A percentile compares a stretch with the other conserved stretches of the same genome.
phyloP scores from a whole-genome alignment of 2,329 filamentous ascomycete genomes.

The Fusarium oligoseptatum region DNA sequence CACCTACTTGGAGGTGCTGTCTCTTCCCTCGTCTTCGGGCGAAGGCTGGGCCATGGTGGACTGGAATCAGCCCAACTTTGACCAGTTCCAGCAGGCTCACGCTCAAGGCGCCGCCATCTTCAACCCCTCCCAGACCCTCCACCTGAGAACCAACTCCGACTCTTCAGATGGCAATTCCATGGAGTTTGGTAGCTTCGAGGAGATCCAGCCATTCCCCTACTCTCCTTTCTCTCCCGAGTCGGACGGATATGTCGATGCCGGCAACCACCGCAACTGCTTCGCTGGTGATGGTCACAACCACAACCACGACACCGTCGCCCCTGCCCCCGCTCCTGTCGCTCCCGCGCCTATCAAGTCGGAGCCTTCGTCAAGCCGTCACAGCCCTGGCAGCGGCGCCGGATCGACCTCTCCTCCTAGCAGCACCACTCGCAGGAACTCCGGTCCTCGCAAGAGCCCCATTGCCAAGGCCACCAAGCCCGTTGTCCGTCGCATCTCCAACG shows the following conservation, averaged over 20 bases:
- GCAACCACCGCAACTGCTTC: conserved; percentile 72
- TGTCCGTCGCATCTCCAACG: conserved; percentile 80
- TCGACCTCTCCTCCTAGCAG: conserved; percentile 72
- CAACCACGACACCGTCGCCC: conserved; percentile 72
- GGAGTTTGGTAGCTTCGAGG: conserved; percentile 84
- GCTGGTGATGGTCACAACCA: conserved; percentile 67
- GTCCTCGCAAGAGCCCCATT: conserved; percentile 80
- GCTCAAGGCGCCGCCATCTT: conserved; percentile 78
- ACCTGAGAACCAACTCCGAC: conserved; percentile 88
- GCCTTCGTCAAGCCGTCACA: conserved; percentile 66
- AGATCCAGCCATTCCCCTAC: conserved; percentile 77
- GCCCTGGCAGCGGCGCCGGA: conserved; percentile 72
- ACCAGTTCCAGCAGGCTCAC: conserved; percentile 69
- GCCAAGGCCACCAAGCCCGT: conserved; percentile 86
- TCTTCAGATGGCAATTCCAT: conserved; percentile 80
- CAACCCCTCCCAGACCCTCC: conserved; percentile 91
- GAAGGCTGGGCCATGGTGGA: conserved; percentile 90
- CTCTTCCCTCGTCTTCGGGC: conserved; percentile 83
- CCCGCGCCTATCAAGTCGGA: conserved; percentile 77
- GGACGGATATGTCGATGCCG: conserved; percentile 76
- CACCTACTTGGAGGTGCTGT: conserved; percentile 85
- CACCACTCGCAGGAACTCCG: conserved; percentile 73
- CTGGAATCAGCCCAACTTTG: conserved; percentile 74
- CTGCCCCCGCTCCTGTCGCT: conserved; percentile 71
- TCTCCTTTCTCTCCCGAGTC: conserved; percentile 88